Conservation (phyloP, 176 grass and related monocot genomes). For the Oryza nivara region DNA sequence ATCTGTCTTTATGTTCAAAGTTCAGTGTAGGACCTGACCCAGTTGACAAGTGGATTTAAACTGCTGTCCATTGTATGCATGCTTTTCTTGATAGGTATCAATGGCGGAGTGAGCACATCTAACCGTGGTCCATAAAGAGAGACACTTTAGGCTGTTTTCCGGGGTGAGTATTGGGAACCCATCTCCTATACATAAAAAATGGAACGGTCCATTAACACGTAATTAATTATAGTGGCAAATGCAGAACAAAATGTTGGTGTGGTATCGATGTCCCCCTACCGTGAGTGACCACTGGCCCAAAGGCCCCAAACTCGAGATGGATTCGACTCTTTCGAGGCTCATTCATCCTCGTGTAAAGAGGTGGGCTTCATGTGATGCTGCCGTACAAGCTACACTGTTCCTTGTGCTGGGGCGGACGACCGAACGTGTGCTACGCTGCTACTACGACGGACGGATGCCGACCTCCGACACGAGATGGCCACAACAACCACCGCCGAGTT, state of each 20-base stretch:
- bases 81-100: background rate
- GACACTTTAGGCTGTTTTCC: background rate
- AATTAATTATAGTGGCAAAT: background rate
- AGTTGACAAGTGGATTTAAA: background rate
- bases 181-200: too few species aligned
- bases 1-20: background rate
- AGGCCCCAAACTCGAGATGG: background rate
- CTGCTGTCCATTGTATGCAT: background rate
- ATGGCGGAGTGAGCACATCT: background rate
- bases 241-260: background rate
- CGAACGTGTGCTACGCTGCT: background rate
- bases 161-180: too few species aligned
- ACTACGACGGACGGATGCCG: background rate
- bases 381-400: background rate
- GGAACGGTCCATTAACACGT: fast-evolving
- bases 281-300: background rate
- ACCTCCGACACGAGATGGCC: slow-evolving; percentile 17
- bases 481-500: background rate
- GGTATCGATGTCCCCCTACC: background rate
- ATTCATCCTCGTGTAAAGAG: background rate
- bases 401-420: background rate
- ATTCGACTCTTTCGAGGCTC: background rate
- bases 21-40: background rate
- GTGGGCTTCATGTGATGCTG: background rate
- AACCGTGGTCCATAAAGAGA: background rate